Base-by-base conservation (phyloP, 1,139 yeast genomes). In the Geotrichum histeridarum region DNA sequence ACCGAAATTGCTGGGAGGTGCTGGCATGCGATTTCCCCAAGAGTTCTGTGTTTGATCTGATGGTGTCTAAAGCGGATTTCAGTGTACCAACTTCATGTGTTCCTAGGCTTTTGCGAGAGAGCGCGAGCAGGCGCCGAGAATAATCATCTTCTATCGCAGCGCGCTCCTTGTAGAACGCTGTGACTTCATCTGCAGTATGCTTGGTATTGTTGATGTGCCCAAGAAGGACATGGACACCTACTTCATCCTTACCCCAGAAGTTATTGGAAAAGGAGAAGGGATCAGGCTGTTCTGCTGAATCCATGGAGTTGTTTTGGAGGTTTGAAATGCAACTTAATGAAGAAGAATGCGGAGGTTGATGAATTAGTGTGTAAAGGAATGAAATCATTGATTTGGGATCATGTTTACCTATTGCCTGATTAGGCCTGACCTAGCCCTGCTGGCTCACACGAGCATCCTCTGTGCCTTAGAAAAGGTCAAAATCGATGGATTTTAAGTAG, bases 121-220 rank as follows among this genome's bases (percentile, higher is more conserved):
- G 71, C 31, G 73, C 68, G 12, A 57, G 37, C 31, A 70, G 59
- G 38, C 55, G 74, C 55, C 79, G 77, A 47, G 82, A 73, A 64
- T 86, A 86, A 17, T 89, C 96, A 58, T 82, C 85, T 63, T 89
- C 96, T 42, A 89, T 77, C 8, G 77, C 73, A 1, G 79, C 73
- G 47, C 77, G 67, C 56, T 77, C 81, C 53, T 69, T 73, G 64
- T 74, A 76, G 59, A 73, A 77, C 1, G 59, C 51, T 43, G 68
- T 66, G 17, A 78, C 59, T 54, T 77, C 80, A 43, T 77, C 79
- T 57, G 76, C 70, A 1, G 79, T 75, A 41, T 69, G 73, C 38
- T 74, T 73, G 18, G 80, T 76, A 53, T 77, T 75, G 61, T 75
- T 75, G 71, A 80, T 75, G 56, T 79, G 75, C 58, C 71, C 74